These are phyloP conservation scores for Sarocladium oryzae DNA, from an alignment of 2,329 filamentous ascomycete species.

Conservation along the genomic window DNA sequence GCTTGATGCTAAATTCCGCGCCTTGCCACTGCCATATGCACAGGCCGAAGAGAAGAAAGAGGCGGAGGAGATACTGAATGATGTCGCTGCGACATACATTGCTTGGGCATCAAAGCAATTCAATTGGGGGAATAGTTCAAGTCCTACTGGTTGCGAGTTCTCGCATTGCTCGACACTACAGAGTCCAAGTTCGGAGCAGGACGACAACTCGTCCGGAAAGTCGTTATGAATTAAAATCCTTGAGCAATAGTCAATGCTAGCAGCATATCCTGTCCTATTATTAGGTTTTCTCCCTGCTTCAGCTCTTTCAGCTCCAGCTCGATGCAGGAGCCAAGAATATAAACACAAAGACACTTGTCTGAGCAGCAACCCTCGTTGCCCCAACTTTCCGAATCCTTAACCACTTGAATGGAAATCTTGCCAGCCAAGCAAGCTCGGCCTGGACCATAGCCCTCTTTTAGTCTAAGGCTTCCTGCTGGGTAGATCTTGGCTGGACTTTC, in stretches of 20 bases:
- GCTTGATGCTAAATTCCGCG: conserved; percentile 4
- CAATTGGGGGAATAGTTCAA: conserved; percentile 2
- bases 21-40: conserved; percentile 3
- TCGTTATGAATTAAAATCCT: neutral
- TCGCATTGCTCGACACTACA: conserved; percentile 4
- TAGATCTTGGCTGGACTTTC: too few species aligned
- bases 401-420: too few species aligned
- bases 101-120: conserved; percentile 7
- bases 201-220: neutral
- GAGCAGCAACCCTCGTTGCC: too few species aligned
- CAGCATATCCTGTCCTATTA: neutral
- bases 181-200: conserved; percentile 5
- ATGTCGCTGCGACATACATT: conserved; percentile 4
- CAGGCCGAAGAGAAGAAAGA: conserved; percentile 4
- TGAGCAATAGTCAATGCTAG: conserved; percentile 1
- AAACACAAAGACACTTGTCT: too few species aligned
- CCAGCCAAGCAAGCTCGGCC: too few species aligned
- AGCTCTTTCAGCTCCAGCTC: neutral
- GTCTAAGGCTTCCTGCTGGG: too few species aligned
- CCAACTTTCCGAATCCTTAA: neutral
- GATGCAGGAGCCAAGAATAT: neutral
- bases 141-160: neutral
- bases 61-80: conserved; percentile 7
- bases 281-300: neutral
- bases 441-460: too few species aligned